phyloP scores from a whole-genome alignment of 345 rosid species.

The Turnera subulata region DNA sequence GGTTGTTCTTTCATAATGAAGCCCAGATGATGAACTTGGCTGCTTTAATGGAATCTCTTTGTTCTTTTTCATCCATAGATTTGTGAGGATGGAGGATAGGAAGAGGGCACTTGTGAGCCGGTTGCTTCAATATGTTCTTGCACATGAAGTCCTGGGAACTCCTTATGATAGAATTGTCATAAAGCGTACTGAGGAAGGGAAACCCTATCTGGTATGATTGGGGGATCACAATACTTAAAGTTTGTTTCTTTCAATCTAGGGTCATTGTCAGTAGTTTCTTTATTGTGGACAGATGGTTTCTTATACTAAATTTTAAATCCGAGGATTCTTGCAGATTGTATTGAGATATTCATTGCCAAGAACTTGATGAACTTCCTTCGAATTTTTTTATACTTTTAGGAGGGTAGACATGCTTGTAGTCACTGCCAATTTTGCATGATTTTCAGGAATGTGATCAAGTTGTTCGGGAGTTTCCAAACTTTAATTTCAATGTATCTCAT shows the following conservation, averaged over 20 bases:
- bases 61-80: constrained; percentile 28
- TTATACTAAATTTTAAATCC: neutral
- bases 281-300: neutral
- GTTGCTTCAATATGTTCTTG: constrained; percentile 55
- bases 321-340: neutral
- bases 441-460: constrained; percentile 36
- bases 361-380: neutral
- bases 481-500: constrained; percentile 69
- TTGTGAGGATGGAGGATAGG: constrained; percentile 48
- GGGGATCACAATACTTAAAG: neutral
- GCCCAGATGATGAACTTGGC: neutral
- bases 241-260: neutral
- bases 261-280: neutral
- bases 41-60: neutral
- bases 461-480: constrained; percentile 40
- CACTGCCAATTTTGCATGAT: constrained; percentile 2
- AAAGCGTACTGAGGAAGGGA: constrained; percentile 53
- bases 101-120: constrained; percentile 59
- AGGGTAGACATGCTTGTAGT: no score
- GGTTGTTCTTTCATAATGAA: neutral
- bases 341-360: neutral
- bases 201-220: constrained; percentile 55
- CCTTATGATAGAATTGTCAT: constrained; percentile 40
- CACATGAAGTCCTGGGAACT: constrained; percentile 38
- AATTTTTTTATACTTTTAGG: neutral